Conservation (phyloP, 176 grass and related monocot genomes). For the Juncus effusus region DNA sequence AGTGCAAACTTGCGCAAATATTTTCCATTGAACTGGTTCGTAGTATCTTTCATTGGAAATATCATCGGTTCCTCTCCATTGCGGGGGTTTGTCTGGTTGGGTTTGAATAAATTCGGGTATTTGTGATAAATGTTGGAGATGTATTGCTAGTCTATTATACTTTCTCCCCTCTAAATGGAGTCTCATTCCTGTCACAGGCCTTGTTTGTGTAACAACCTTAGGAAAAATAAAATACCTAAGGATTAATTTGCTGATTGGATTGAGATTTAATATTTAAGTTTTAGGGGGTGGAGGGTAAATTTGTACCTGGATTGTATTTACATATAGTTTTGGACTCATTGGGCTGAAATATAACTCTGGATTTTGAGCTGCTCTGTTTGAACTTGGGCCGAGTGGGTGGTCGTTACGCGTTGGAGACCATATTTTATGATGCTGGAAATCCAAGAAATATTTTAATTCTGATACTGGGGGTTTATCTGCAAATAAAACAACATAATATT, state of each 20-base stretch:
- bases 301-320: constrained; percentile 56
- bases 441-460: constrained; percentile 81
- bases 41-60: constrained; percentile 61
- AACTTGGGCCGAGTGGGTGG: constrained; percentile 59
- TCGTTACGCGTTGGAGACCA: constrained; percentile 77
- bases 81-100: background rate
- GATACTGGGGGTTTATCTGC: constrained; percentile 71
- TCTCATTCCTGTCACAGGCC: constrained; percentile 80
- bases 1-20: constrained; percentile 75
- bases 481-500: background rate
- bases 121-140: constrained; percentile 67
- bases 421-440: constrained; percentile 68
- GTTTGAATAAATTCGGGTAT: constrained; percentile 45
- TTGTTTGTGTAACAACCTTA: constrained; percentile 56
- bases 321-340: constrained; percentile 73
- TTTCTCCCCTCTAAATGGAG: constrained; percentile 91
- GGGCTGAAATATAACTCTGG: constrained; percentile 59
- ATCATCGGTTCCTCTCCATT: constrained; percentile 63
- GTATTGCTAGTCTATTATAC: constrained; percentile 64
- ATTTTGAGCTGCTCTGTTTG: constrained; percentile 38
- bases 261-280: background rate
- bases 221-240: constrained; percentile 14
- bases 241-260: constrained; percentile 20
- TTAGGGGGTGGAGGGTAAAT: background rate
- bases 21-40: constrained; percentile 65